Evolutionary conservation across 108 stramenopile species (phyloP).

Genomic region (Schizochytrium sp.): DNA sequence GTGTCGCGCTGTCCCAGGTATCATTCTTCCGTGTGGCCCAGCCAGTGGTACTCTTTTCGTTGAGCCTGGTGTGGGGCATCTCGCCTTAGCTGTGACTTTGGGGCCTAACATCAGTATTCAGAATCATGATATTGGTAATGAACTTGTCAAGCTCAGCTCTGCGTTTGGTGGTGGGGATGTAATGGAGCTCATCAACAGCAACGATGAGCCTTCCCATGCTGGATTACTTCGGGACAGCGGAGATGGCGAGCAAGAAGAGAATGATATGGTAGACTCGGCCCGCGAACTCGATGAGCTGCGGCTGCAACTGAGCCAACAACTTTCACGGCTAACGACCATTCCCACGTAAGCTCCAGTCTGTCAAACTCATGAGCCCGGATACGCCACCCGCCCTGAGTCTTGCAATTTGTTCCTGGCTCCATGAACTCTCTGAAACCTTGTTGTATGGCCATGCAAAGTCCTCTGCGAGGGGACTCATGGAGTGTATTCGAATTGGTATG

Average conservation of each 20-base stretch:
- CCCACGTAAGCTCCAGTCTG: conserved; percentile 12
- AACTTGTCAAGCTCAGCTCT: background rate
- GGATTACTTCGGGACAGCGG: background rate
- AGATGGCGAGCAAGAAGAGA: conserved; percentile 1
- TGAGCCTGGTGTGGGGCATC: conserved; percentile 15
- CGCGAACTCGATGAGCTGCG: background rate
- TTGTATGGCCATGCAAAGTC: conserved; percentile 42
- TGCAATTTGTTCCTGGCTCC: conserved; percentile 35
- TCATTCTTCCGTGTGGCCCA: background rate
- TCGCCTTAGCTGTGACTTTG: background rate
- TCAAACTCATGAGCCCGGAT: conserved; percentile 5
- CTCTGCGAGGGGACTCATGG: background rate
- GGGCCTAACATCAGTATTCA: background rate
- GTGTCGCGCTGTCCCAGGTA: background rate
- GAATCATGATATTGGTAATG: background rate
- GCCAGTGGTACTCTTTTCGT: background rate
- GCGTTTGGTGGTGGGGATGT: background rate
- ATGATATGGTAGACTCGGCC: background rate
- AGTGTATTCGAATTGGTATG: background rate
- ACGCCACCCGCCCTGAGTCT: conserved; percentile 42
- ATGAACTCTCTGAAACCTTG: conserved; percentile 27
- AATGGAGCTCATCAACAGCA: background rate
- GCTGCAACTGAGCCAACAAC: background rate
- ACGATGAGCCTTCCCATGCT: background rate
- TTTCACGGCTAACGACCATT: conserved; percentile 5